Evolutionary conservation across 768 basidiomycete genomes (phyloP), one percentile per base, ranked within the genome.

Genomic region (Cantharellus anzutake): DNA sequence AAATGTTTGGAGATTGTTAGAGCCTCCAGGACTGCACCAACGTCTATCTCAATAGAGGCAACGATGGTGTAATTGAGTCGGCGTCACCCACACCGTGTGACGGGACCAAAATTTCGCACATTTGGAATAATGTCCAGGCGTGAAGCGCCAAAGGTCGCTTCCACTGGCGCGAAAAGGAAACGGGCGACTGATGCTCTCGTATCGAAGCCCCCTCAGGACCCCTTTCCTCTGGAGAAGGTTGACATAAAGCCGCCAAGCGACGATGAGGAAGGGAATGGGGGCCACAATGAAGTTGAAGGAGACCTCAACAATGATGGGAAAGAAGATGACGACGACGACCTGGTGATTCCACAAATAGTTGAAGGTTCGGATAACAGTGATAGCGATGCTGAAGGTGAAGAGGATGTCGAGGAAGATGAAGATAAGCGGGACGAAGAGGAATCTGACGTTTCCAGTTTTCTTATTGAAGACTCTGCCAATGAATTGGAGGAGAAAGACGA

Each of bases 401-500:
- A 63, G 11, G 68, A 65, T 60, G 72, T 75, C 38, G 52, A 55
- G 7, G 52, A 55, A 55, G 11, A 55, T 37, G 11, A 55, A 29
- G 20, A 29, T 29, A 29, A 29, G 20, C 20, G 20, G 20, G 44
- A 48, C 29, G 44, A 48, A 48, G 44, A 48, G 14, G 11, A 37
- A 7, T 11, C 7, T 7, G 38, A 37, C 38, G 11, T 7, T 7
- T 11, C 7, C 1, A 55, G 52, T 55, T 55, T 14, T 37, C 52
- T 55, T 11, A 7, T 55, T 7, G 52, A 55, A 37, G 52, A 55
- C 35, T 55, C 52, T 7, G 52, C 14, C 44, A 70, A 72, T 60
- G 71, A 77, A 52, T 77, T 79, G 65, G 68, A 81, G 62, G 20
- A 29, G 20, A 78, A 78, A 62, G 70, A 60, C 2, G 62, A 53